A percentile compares a stretch with the other conserved stretches of the same genome.
These are phyloP conservation scores for Cenococcum geophilum DNA, from an alignment of 495 filamentous ascomycete genomes.

Conservation along the genomic window DNA sequence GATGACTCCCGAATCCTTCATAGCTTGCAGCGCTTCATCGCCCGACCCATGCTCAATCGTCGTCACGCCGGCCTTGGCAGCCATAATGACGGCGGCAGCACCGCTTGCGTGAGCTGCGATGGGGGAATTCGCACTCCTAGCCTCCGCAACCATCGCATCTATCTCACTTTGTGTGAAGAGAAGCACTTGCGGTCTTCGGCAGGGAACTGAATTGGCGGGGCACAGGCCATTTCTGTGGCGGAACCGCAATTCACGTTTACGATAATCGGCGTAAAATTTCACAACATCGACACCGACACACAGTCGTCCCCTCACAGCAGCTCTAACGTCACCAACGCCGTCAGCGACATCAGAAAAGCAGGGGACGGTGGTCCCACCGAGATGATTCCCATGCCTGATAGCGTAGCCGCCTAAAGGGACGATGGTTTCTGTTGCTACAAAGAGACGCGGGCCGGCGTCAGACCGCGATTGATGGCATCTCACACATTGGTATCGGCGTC, in stretches of 20 bases:
- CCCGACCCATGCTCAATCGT: conserved; percentile 46
- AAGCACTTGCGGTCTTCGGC: conserved; percentile 36
- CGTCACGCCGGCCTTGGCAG: conserved; percentile 47
- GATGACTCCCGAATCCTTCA: conserved; percentile 40
- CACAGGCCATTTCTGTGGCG: conserved; percentile 27
- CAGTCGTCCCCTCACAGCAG: conserved; percentile 44
- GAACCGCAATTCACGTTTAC: conserved; percentile 45
- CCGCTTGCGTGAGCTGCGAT: conserved; percentile 45
- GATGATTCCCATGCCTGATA: conserved; percentile 42
- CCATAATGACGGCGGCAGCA: conserved; percentile 43
- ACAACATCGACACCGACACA: conserved; percentile 49
- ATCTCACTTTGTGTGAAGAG: conserved; percentile 48
- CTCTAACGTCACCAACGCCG: conserved; percentile 41
- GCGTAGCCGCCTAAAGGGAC: conserved; percentile 47
- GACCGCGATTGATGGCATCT: conserved; percentile 44
- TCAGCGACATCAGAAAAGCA: conserved; percentile 44
- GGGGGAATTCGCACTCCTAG: conserved; percentile 38
- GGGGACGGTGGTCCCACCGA: conserved; percentile 6
- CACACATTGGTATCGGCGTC: conserved; percentile 43
- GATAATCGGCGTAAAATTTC: conserved; percentile 51
- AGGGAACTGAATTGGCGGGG: conserved; percentile 23
- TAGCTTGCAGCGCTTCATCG: conserved; percentile 36
- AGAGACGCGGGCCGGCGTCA: conserved; percentile 48
- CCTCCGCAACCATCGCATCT: conserved; percentile 47
- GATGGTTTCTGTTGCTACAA: conserved; percentile 47